Conservation (phyloP, 352 stramenopile species). For the Phytophthora boehmeriae region DNA sequence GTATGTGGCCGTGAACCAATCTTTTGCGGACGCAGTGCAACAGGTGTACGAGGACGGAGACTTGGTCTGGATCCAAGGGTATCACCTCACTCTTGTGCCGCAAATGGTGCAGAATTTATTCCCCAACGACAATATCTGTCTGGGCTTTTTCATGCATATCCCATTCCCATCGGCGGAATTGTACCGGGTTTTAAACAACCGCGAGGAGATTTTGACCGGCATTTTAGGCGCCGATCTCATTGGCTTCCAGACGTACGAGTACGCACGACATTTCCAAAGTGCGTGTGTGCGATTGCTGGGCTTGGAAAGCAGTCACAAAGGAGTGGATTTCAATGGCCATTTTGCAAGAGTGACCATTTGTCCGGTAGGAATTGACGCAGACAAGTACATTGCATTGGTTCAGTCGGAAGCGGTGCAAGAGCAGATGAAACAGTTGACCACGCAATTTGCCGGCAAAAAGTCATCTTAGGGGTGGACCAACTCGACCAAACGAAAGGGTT, state of each 20-base stretch:
- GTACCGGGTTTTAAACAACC: conserved; percentile 90
- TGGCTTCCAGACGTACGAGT: conserved; percentile 92
- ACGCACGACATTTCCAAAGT: conserved; percentile 90
- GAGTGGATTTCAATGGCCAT: conserved; percentile 89
- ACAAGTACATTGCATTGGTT: conserved; percentile 78
- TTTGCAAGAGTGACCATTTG: conserved; percentile 89
- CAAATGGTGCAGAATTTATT: conserved; percentile 90
- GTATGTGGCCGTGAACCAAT: conserved; percentile 88
- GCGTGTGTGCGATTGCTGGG: conserved; percentile 86
- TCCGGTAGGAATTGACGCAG: conserved; percentile 85
- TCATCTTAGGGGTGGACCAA: conserved; percentile 87
- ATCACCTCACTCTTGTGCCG: conserved; percentile 89
- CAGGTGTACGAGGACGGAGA: conserved; percentile 91
- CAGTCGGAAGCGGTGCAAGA: conserved; percentile 68
- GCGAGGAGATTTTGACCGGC: conserved; percentile 86
- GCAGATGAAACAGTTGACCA: conserved; percentile 58
- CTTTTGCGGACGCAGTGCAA: conserved; percentile 87
- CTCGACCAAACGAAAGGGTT: conserved; percentile 91
- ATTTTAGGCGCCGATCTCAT: conserved; percentile 90
- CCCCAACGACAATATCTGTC: conserved; percentile 88
- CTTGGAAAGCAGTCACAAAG: conserved; percentile 88
- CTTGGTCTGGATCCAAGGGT: conserved; percentile 91
- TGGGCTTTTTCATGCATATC: conserved; percentile 92
- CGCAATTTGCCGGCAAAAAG: conserved; percentile 80
- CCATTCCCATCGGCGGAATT: conserved; percentile 91